Evolutionary conservation across 106 monocot species (phyloP).

Genomic region (Phalaenopsis aphrodite): DNA sequence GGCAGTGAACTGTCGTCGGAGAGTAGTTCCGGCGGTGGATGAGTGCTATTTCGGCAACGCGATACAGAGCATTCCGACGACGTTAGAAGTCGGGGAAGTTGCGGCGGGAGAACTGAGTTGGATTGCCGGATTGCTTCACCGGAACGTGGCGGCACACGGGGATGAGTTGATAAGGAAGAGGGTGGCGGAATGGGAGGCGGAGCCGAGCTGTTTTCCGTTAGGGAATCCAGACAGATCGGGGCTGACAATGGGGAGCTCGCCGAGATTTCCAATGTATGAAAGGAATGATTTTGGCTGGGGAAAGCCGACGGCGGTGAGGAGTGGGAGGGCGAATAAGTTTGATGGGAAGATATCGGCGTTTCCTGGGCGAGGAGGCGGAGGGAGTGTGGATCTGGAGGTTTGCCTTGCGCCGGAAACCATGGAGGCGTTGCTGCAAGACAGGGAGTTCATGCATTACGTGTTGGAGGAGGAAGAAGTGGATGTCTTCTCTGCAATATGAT

Average conservation of each 20-base stretch:
- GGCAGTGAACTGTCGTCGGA: constrained; percentile 41
- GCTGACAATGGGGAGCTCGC: constrained; percentile 34
- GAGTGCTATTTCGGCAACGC: constrained; percentile 49
- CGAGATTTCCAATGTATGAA: constrained; percentile 46
- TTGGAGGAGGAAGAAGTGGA: not conserved
- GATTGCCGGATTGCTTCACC: constrained; percentile 24
- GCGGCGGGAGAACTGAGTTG: constrained; percentile 17
- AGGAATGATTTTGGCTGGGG: constrained; percentile 54
- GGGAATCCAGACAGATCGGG: constrained; percentile 32
- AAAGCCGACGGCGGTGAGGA: constrained; percentile 24
- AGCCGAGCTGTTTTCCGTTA: constrained; percentile 28
- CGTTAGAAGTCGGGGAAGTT: constrained; percentile 26
- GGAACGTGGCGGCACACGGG: constrained; percentile 19
- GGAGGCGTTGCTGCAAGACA: constrained; percentile 31
- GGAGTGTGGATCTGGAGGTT: constrained; percentile 51
- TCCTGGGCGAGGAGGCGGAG: constrained; percentile 29
- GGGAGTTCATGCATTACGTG: constrained; percentile 32
- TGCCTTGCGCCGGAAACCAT: constrained; percentile 43
- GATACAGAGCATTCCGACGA: constrained; percentile 37
- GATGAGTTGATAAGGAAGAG: constrained; percentile 16
- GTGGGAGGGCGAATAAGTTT: constrained; percentile 49
- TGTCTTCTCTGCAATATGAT: not conserved
- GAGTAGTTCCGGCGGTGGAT: constrained; percentile 24
- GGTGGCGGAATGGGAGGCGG: constrained; percentile 33
- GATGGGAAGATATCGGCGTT: constrained; percentile 55